Base-by-base conservation (phyloP, 148 eudicot genomes). In the Camellia granthamiana region DNA sequence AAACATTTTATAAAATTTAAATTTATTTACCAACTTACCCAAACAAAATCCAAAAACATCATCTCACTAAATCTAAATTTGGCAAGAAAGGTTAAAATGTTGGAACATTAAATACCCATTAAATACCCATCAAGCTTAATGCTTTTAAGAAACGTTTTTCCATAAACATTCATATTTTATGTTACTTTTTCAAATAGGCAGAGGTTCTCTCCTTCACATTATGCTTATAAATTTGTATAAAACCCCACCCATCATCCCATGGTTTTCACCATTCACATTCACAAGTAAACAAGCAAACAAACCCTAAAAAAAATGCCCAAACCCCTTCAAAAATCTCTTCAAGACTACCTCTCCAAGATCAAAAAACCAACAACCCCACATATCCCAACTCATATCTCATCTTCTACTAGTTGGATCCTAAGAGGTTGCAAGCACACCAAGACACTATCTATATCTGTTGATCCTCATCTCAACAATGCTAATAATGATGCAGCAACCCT, bases 291-390 rank as follows among this genome's bases (percentile, higher is more conserved):
- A 14, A 56, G 3, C 63, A 18, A 14, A 3, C 15, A 66, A n/a
- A 4, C 5, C 19, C 1, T 0, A 5, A n/a, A 16, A 79, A 79
- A 19, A 80, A 90, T 91, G 92, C 81, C 93, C n/a, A 90, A 81
- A 67, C 88, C 85, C 68, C 76, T 89, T 67, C 88, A 88, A 61
- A 93, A 88, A 73, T 84, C 97, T 75, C 78, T 91, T 19, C 81
- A 78, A 78, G 85, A 84, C 0, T 90, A 80, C 62, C 80, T 93
- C 67, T 84, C 92, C 21, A 91, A 90, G 82, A 83, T 90, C 59
- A 91, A 89, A 60, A 84, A 83, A 73, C 78, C 85, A 19, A 85
- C 82, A 44, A 86, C 84, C 6, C 76, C 88, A 2, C 81, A 80
- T 23, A 69, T 86, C 58, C 83, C 86, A 9, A 82, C 81, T 7